phyloP scores from a whole-genome alignment of 192 early-diverging fungal species.

The Phlyctochytrium bullatum region DNA sequence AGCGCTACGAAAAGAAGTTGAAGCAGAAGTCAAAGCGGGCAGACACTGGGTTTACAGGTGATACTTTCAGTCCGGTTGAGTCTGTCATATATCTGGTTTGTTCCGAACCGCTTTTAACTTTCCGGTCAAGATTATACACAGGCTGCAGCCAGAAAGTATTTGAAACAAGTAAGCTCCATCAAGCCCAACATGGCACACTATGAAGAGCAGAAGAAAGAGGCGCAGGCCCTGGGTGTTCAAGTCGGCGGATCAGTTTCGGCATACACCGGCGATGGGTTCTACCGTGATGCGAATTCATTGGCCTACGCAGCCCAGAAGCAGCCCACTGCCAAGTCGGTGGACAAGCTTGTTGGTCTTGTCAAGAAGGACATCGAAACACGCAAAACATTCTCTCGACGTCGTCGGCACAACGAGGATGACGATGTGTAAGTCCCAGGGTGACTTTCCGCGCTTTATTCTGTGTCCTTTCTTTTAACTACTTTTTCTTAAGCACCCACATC shows the following conservation, averaged over 20 bases:
- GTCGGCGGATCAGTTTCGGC: conserved; percentile 14
- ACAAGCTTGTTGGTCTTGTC: conserved; percentile 68
- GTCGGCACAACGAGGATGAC: conserved; percentile 75
- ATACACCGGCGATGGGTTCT: conserved; percentile 36
- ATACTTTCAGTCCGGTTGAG: background rate
- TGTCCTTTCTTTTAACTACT: background rate
- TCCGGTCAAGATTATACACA: conserved; percentile 68
- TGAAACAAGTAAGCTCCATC: conserved; percentile 70
- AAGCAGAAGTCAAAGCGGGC: conserved; percentile 59
- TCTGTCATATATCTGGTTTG: no score
- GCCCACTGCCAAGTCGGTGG: conserved; percentile 64
- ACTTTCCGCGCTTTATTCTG: background rate
- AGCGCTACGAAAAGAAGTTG: conserved; percentile 81
- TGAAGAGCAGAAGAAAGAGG: conserved; percentile 59
- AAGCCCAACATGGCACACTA: conserved; percentile 82
- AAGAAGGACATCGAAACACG: conserved; percentile 63
- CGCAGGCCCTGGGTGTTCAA: conserved; percentile 34
- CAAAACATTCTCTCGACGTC: conserved; percentile 63
- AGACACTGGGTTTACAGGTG: conserved; percentile 80
- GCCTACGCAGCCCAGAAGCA: conserved; percentile 57
- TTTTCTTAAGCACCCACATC: conserved; percentile 75
- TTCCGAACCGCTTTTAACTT: background rate
- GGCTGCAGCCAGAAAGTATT: conserved; percentile 85
- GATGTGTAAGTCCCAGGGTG: conserved; percentile 39
- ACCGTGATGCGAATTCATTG: conserved; percentile 66